Evolutionary conservation across 2,329 filamentous ascomycete species (phyloP), one percentile per base, ranked within the genome.

Genomic region (Penicillium polonicum): DNA sequence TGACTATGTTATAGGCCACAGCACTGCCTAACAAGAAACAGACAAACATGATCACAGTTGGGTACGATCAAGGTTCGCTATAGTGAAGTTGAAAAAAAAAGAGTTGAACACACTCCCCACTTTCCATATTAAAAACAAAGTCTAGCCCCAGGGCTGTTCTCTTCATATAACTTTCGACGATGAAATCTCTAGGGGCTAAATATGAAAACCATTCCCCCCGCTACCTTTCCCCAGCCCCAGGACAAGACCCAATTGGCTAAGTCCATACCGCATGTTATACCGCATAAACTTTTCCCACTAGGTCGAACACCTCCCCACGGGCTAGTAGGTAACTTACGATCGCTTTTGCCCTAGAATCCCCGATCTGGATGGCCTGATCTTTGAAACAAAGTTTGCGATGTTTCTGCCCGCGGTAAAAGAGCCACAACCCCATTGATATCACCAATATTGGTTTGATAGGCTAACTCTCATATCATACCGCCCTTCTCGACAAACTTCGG

Each of bases 21-120:
- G 57, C 45, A 52, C 64, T 66, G n/a, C 65, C 65, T 7, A 66
- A 35, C 5, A 66, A 31, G 41, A 67, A 66, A 29, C 23, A 65
- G n/a, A 39, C 49, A 43, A 64, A 52, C 64, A 66, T 65, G 25
- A 29, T 51, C 25, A 5, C 31, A 15, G 8, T 33, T 27, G 19
- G 12, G 21, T 19, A 25, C 4, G 39, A 43, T 15, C 12, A 17
- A 31, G 19, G 19, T 33, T 51, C 21, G 49, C 9, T 31, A 52
- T 44, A 15, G 19, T 36, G 42, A 35, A 45, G 8, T 13, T 58
- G 38, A 35, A 7, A 12, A 17, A 39, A 10, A 12, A 12, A 17
- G 36, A 19, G 7, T 29, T 23, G 4, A 15, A 13, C 27, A n/a
- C 10, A n/a, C 13, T 23, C 17, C 6, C 25, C 35, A 33, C 39